Evolutionary conservation across 2,329 filamentous ascomycete genomes (phyloP), one percentile per base, ranked within the genome.

Genomic region (Ophiognomonia clavigignenti-juglandacearum): DNA sequence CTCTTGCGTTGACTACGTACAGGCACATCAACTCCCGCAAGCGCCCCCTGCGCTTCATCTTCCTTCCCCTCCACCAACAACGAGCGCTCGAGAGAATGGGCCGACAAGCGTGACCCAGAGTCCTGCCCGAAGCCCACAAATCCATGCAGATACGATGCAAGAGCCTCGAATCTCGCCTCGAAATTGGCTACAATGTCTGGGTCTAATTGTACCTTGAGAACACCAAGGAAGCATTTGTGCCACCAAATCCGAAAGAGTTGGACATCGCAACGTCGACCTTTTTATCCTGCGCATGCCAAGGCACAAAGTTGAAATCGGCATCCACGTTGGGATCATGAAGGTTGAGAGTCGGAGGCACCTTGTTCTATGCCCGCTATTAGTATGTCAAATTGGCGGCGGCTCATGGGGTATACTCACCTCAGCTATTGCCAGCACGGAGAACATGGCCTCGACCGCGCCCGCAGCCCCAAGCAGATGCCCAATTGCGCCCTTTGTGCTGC

Each of bases 231-330:
- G 92, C 91, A 69, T 98, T 98, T 1, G 92, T 97, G 14, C 93
- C 93, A 10, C 93, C 93, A 69, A 98, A 98, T 0, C 93, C 93
- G 68, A 98, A 98, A 63, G 92, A 97, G 61, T 98, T 98, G 4
- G 88, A 93, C 48, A 98, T 59, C 5, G 87, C 88, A 19, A 92
- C 84, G 48, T 81, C 70, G 10, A 97, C 80, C 3, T 73, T 62
- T 54, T 80, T 83, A 43, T 85, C 65, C 64, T 96, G 91, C 1
- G 89, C 76, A 38, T 72, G 61, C 4, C 82, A 73, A 0, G 90
- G 80, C 4, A 96, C 83, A 64, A 96, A 92, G 61, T 97, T 96
- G 70, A 92, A 95, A 53, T 82, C 71, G 45, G 88, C 85, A 4
- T 82, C 76, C 2, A 80, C 73, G 36, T 84, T 80, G 6, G 83